Base-by-base conservation (phyloP, 257 asterid species). In the Mentha longifolia region DNA sequence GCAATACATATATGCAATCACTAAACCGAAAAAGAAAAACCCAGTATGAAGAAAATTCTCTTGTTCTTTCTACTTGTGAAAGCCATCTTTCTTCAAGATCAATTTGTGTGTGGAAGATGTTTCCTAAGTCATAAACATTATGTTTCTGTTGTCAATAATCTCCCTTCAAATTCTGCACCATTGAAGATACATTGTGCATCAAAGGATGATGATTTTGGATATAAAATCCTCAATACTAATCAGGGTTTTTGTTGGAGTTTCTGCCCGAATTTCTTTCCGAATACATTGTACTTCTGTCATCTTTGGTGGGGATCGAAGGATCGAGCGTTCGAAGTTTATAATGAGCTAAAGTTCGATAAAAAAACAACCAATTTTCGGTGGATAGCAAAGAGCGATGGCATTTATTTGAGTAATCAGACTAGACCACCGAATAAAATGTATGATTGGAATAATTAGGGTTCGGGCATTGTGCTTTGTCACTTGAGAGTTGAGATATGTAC, bases 151-250 rank as follows among this genome's bases (percentile, higher is more conserved):
- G 6, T 58, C 0, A 58, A 16, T 5, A 12, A 35, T 19, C 62
- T 71, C 43, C 68, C 61, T 16, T 3, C 39, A 8, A 12, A 71
- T 2, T 43, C 47, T 17, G 6, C 67, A 33, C 60, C 68, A 1
- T 8, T 71, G 41, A 47, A 19, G 17, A 0, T 59, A n/a, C 75
- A 71, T 19, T 59, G 75, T 31, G 50, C 61, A 45, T 71, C 75
- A 0, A 19, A 13, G 16, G 39, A 71, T 0, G 67, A 61, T 20
- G 69, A 71, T 61, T 9, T 61, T 6, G 76, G 70, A 9, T 0
- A 12, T 12, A 61, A 50, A 3, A 15, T 13, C 2, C 63, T 71
- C 19, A 13, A 13, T 2, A 0, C 31, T 2, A 31, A 50, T 3
- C 54, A 61, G 22, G 55, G 50, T 2, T 49, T 47, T 35, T 8